phyloP scores from a whole-genome alignment of 441 rosid species.

The Corymbia citriodora region DNA sequence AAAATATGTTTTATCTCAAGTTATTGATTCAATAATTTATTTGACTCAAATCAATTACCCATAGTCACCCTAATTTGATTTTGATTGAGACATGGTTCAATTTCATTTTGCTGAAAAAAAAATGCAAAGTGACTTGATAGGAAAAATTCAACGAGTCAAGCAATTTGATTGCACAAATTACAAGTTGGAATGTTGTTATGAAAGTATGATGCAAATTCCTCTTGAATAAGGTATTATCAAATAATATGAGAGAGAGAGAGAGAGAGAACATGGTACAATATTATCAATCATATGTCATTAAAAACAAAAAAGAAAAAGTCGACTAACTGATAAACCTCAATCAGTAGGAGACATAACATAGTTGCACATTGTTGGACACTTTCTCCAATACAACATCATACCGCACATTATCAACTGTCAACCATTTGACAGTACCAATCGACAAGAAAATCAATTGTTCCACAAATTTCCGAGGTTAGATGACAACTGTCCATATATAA shows the following conservation, averaged over 20 bases:
- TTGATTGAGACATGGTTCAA: neutral
- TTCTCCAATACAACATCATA: neutral
- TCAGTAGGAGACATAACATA: neutral
- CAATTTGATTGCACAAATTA: neutral
- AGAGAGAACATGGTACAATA: neutral
- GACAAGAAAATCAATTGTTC: neutral
- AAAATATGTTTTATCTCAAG: neutral
- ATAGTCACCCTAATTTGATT: neutral
- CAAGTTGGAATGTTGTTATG: neutral
- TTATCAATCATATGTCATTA: neutral
- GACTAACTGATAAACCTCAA: neutral
- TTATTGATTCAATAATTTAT: neutral
- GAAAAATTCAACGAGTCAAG: neutral
- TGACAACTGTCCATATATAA: neutral
- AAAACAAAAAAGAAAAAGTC: neutral
- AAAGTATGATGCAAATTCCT: neutral
- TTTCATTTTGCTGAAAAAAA: neutral
- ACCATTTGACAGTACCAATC: neutral
- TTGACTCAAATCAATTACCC: neutral
- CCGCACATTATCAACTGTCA: accelerated
- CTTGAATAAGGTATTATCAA: too few species aligned
- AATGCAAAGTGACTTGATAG: neutral
- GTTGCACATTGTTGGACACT: neutral
- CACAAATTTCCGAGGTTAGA: neutral
- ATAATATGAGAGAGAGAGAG: neutral